A percentile compares a stretch with the other conserved stretches of the same genome.
These are phyloP conservation scores for Gremmenia infestans DNA, from an alignment of 2,329 filamentous ascomycete genomes.

Conservation along the genomic window DNA sequence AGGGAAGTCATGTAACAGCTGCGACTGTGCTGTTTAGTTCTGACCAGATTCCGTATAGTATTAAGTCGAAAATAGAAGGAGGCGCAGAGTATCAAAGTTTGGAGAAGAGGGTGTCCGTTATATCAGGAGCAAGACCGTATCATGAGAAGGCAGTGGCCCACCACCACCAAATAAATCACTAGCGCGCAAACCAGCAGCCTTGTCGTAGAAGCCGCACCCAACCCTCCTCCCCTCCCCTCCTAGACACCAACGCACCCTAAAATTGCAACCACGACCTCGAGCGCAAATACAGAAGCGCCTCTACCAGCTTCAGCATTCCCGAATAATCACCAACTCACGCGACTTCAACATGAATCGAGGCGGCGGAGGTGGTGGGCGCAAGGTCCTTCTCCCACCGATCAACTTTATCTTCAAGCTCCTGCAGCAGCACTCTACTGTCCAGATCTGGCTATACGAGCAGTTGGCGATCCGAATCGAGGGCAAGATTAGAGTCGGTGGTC, in stretches of 20 bases:
- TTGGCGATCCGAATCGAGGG: slow-evolving; percentile 90
- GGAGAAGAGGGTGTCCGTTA: background rate
- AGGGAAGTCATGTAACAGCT: slow-evolving; percentile 1
- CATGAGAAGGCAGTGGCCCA: background rate
- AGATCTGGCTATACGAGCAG: slow-evolving; percentile 97
- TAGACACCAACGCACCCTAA: background rate
- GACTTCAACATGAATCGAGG: slow-evolving; percentile 31
- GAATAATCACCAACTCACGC: background rate
- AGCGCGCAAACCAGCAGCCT: background rate
- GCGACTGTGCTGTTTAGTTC: background rate
- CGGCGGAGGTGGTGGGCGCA: slow-evolving; percentile 42
- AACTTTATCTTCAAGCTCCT: slow-evolving; percentile 95
- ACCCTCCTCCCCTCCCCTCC: background rate
- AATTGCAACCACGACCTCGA: background rate
- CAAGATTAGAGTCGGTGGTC: slow-evolving; percentile 75
- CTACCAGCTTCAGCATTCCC: background rate
- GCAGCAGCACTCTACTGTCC: slow-evolving; percentile 69
- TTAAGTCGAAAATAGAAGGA: slow-evolving; percentile 1
- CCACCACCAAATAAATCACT: background rate
- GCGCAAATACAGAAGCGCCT: too few relatives aligned
- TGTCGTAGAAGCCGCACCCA: background rate
- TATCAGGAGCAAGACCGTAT: background rate
- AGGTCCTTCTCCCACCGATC: slow-evolving; percentile 70
- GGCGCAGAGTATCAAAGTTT: slow-evolving; percentile 1
- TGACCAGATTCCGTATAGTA: background rate